These are phyloP conservation scores for Fusarium sp. DNA, from an alignment of 2,329 filamentous ascomycete species.

Conservation along the genomic window DNA sequence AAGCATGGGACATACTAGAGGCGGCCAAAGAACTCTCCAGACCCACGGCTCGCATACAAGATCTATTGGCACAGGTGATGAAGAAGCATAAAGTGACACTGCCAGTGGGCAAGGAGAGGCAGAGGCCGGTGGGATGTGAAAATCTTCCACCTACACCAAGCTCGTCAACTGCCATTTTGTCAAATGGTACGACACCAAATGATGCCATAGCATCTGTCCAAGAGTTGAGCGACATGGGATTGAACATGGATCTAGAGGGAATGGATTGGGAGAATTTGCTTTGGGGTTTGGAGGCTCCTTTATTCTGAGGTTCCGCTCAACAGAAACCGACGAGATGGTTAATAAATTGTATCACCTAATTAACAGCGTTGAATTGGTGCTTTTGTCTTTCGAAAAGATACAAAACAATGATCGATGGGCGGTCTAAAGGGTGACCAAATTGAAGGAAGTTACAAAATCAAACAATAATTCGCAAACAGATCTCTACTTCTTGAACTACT, in stretches of 20 bases:
- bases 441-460: background rate
- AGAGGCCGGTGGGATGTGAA: background rate
- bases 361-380: background rate
- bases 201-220: constrained; percentile 30
- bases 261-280: constrained; percentile 50
- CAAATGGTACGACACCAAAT: constrained; percentile 14
- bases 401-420: too few species aligned
- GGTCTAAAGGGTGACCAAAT: background rate
- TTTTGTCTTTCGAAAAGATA: background rate
- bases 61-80: constrained; percentile 46
- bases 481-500: background rate
- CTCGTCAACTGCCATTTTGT: constrained; percentile 34
- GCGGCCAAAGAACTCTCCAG: constrained; percentile 44
- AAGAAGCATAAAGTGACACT: constrained; percentile 44
- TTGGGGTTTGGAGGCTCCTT: constrained; percentile 48
- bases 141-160: constrained; percentile 44
- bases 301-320: constrained; percentile 37
- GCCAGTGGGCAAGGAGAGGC: constrained; percentile 8
- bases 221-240: constrained; percentile 43
- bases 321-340: background rate
- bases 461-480: background rate
- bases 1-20: constrained; percentile 48
- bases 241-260: constrained; percentile 46
- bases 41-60: constrained; percentile 44
- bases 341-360: background rate